Percentiles rank a stretch among this genome's conserved stretches.
Conservation (phyloP, 768 basidiomycete species). For the Rhizopogon vinicolor region DNA sequence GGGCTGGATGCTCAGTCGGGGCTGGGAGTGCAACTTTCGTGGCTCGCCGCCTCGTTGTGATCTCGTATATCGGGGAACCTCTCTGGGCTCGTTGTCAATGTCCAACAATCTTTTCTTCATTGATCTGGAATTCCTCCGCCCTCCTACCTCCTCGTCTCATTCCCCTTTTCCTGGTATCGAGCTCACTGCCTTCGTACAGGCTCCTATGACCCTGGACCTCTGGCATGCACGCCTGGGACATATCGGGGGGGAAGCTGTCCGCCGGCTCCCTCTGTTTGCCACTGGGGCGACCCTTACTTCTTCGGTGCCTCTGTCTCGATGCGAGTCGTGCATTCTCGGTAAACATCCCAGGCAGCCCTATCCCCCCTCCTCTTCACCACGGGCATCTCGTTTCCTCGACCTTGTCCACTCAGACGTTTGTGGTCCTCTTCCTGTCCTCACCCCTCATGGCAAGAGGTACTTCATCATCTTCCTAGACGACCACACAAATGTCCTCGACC, state of each 20-base stretch:
- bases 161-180: neutral
- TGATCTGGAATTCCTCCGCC: neutral
- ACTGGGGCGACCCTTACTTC: too few relatives aligned
- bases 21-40: too few relatives aligned
- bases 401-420: neutral
- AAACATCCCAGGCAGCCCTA: neutral
- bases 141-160: neutral
- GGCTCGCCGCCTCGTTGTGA: too few relatives aligned
- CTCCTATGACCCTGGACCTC: too few relatives aligned
- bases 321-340: conserved; percentile 1
- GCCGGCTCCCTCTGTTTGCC: too few relatives aligned
- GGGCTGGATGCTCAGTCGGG: too few relatives aligned
- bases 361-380: neutral
- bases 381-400: conserved; percentile 9
- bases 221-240: too few relatives aligned
- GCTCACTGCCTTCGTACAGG: neutral
- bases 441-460: conserved; percentile 9
- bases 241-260: too few relatives aligned
- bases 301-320: neutral
- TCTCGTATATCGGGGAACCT: too few relatives aligned
- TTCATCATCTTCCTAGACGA: neutral
- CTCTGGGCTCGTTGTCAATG: neutral
- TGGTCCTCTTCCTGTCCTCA: too few relatives aligned
- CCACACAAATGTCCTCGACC: too few relatives aligned
- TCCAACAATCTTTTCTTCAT: neutral